These are phyloP conservation scores for Dalechampia spathulata DNA, from an alignment of 441 rosid species.

Conservation along the genomic window DNA sequence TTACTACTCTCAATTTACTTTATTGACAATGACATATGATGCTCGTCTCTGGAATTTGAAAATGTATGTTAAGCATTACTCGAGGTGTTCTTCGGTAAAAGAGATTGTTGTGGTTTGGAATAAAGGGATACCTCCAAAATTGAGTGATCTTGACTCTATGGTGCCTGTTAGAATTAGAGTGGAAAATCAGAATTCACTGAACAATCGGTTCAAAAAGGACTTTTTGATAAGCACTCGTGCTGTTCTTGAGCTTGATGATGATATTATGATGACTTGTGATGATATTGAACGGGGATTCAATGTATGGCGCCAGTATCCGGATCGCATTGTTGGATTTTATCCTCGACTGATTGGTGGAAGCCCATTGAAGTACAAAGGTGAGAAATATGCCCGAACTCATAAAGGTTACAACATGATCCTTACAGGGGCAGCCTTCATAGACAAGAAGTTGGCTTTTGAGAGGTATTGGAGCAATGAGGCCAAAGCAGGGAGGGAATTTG, in stretches of 20 bases:
- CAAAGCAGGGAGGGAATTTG: constrained; percentile 56
- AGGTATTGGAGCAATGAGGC: constrained; percentile 61
- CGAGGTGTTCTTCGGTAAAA: constrained; percentile 82
- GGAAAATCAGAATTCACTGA: constrained; percentile 63
- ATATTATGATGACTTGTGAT: constrained; percentile 88
- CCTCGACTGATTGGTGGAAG: constrained; percentile 57
- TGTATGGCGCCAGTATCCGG: constrained; percentile 82
- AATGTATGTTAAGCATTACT: constrained; percentile 86
- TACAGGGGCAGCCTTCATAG: constrained; percentile 96
- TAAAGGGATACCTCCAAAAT: constrained; percentile 71
- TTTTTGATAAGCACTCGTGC: constrained; percentile 60
- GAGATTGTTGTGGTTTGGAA: constrained; percentile 97
- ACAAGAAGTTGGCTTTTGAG: constrained; percentile 48
- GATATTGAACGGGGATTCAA: constrained; percentile 79
- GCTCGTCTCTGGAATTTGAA: constrained; percentile 98
- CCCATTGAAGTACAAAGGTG: constrained; percentile 60
- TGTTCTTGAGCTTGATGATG: constrained; percentile 94
- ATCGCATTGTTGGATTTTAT: constrained; percentile 80
- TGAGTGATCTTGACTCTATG: constrained; percentile 58
- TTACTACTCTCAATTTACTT: constrained; percentile 75
- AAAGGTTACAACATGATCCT: constrained; percentile 85
- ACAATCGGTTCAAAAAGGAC: constrained; percentile 81
- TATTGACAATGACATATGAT: constrained; percentile 89
- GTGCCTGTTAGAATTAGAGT: constrained; percentile 82
- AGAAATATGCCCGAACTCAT: constrained; percentile 67